These are phyloP conservation scores for Fusarium marasasianum DNA, from an alignment of 2,329 filamentous ascomycete genomes.

Conservation along the genomic window DNA sequence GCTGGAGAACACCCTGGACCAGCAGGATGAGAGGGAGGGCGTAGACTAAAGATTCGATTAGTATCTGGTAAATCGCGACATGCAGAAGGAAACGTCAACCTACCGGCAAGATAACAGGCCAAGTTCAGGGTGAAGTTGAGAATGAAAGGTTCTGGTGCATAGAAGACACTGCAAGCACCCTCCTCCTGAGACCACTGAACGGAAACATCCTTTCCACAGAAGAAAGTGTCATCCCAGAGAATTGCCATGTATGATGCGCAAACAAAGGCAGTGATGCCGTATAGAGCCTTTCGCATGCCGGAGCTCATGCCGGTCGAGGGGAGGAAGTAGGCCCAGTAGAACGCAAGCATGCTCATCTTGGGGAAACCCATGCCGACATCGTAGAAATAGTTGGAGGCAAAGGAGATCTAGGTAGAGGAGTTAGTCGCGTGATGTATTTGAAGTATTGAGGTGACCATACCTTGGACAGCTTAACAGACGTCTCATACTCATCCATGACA, in stretches of 20 bases:
- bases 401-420: conserved; percentile 40
- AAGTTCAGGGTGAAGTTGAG: conserved; percentile 49
- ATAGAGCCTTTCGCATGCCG: conserved; percentile 43
- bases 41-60: conserved; percentile 40
- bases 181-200: conserved; percentile 50
- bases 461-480: conserved; percentile 47
- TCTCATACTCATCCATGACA: conserved; percentile 44
- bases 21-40: conserved; percentile 45
- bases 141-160: conserved; percentile 47
- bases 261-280: conserved; percentile 47
- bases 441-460: background rate
- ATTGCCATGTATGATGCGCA: conserved; percentile 44
- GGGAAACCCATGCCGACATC: conserved; percentile 50
- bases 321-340: conserved; percentile 49
- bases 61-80: accelerated
- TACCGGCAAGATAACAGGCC: conserved; percentile 47
- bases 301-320: conserved; percentile 33
- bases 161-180: conserved; percentile 49
- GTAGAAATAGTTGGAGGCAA: conserved; percentile 51
- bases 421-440: background rate
- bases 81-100: background rate
- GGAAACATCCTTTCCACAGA: conserved; percentile 47
- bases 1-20: conserved; percentile 33
- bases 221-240: conserved; percentile 49
- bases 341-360: conserved; percentile 49